phyloP scores from a whole-genome alignment of 441 rosid genomes.

The Populus hybrid region DNA sequence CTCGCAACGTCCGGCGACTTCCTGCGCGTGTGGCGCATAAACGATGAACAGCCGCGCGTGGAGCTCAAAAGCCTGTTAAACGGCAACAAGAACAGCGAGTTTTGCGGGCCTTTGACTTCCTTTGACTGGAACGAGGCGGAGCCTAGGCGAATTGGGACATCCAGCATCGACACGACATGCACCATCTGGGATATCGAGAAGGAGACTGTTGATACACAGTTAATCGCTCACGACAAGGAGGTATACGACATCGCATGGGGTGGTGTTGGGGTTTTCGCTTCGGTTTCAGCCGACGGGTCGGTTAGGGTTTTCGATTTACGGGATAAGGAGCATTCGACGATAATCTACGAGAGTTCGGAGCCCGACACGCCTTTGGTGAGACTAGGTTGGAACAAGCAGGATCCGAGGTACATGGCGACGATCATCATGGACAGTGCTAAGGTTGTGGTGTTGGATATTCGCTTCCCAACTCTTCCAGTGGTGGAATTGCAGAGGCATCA shows the following conservation, averaged over 20 bases:
- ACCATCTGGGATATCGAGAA: conserved; percentile 98
- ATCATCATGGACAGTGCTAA: conserved; percentile 95
- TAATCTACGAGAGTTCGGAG: conserved; percentile 90
- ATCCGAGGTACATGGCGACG: conserved; percentile 96
- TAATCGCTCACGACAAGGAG: conserved; percentile 93
- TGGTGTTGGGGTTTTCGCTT: conserved; percentile 94
- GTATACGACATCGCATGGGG: conserved; percentile 99
- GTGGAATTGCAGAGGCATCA: conserved; percentile 96
- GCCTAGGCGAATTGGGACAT: conserved; percentile 81
- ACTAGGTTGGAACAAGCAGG: conserved; percentile 98
- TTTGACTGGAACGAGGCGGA: conserved; percentile 98
- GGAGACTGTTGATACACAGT: conserved; percentile 87
- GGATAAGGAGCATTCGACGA: conserved; percentile 94
- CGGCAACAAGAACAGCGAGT: conserved; percentile 85
- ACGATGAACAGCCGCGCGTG: conserved; percentile 63
- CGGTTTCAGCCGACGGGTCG: conserved; percentile 95
- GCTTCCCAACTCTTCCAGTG: conserved; percentile 86
- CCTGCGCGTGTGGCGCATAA: conserved; percentile 86
- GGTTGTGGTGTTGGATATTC: conserved; percentile 91
- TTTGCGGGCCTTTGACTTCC: conserved; percentile 85
- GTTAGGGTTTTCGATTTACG: conserved; percentile 91
- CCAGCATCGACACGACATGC: conserved; percentile 88
- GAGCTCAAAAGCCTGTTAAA: conserved; percentile 70
- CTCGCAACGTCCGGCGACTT: conserved; percentile 87
- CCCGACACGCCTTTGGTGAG: conserved; percentile 90